Evolutionary conservation across 73 alveolate genomes (phyloP), one percentile per base, ranked within the genome.

Genomic region (Paramecium sonneborni): DNA sequence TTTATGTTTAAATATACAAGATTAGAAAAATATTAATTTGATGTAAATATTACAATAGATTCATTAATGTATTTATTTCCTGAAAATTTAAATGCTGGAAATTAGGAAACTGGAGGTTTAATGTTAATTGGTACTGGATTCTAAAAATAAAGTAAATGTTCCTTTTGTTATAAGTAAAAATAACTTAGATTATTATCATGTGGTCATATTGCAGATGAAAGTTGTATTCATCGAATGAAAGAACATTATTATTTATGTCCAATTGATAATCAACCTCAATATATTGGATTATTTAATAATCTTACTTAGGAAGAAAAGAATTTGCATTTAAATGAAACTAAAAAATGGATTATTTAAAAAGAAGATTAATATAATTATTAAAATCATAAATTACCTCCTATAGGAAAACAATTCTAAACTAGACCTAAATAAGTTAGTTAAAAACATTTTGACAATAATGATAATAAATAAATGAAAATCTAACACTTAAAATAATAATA

Each of bases 121-220:
- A 79, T 79, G 90, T 23, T 79, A 12, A 23, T 79, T 0, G 90
- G 90, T 4, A 24, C 69, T 30, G 55, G 46, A 24, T 39, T 79
- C 34, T 44, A 39, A 8, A 79, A 79, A 24, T 21, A 39, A 79
- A 43, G 44, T 12, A 79, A 79, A 46, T 79, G 90, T 79, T 32
- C 46, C 32, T 41, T 79, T 10, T 79, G 90, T 21, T 28, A 39
- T 20, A 79, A 79, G n/a, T 11, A 0, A 39, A 79, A 43, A 10
- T 30, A 79, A 30, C 68, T 52, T 4, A 52, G 68, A 18, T 21
- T 52, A 52, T 52, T 52, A 3, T 52, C 70, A 43, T 79, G 90
- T 20, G 90, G 90, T n/a, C 90, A 79, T 9, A 79, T 79, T 79
- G 72, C 55, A n/a, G 90, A 44, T 38, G 69, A 79, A 39, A 9